These are phyloP conservation scores for Phaeotremella skinneri DNA, from an alignment of 768 basidiomycete species.

Conservation along the genomic window DNA sequence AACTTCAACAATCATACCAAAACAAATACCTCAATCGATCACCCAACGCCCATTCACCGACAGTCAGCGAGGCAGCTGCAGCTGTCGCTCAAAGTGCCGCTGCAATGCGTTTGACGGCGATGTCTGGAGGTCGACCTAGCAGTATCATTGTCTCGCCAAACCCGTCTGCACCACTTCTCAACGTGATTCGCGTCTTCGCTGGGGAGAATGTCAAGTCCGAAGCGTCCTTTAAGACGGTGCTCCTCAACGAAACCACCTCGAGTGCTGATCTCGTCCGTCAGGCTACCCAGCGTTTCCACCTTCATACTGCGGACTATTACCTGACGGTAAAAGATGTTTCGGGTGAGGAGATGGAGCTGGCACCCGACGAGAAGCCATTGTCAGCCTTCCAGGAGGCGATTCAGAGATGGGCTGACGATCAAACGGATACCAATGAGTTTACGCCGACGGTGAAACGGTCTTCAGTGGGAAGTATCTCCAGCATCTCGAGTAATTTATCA, in stretches of 20 bases:
- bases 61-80: conserved; percentile 65
- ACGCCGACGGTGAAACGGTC: conserved; percentile 77
- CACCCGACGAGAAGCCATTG: conserved; percentile 73
- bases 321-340: conserved; percentile 91
- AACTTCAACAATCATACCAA: conserved; percentile 81
- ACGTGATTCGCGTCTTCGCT: conserved; percentile 93
- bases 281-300: conserved; percentile 88
- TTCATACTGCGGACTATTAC: conserved; percentile 67
- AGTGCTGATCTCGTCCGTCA: conserved; percentile 81
- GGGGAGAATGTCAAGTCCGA: conserved; percentile 87
- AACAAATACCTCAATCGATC: conserved; percentile 81
- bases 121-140: conserved; percentile 37
- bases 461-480: conserved; percentile 88
- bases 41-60: conserved; percentile 69
- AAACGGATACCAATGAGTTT: conserved; percentile 45
- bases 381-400: conserved; percentile 83
- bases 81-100: conserved; percentile 60
- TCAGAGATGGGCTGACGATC: conserved; percentile 56
- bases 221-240: conserved; percentile 96
- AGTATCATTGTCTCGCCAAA: conserved; percentile 53
- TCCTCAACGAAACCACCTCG: conserved; percentile 82
- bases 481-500: conserved; percentile 84
- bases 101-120: conserved; percentile 41
- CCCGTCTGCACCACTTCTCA: conserved; percentile 77
- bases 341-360: conserved; percentile 69